Evolutionary conservation across 78 protist genomes (phyloP), one percentile per base, ranked within the genome.

Genomic region (Neovahlkampfia damariscottae): DNA sequence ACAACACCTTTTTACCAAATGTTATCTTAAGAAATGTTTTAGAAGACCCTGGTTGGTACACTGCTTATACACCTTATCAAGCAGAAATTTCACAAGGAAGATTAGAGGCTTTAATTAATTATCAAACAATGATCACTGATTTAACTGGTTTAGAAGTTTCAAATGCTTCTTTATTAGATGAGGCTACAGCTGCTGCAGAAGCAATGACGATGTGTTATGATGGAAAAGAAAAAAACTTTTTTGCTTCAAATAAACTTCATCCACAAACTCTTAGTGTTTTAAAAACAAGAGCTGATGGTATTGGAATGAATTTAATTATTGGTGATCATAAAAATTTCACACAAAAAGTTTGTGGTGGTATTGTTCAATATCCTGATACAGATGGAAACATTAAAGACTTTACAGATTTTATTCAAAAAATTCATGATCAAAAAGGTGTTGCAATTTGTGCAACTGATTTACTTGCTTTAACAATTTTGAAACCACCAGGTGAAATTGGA

Each of bases 1-100:
- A 84, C 84, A 83, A 50, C 68, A 85, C 95, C 30, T 31, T 88
- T 62, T 72, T 83, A 1, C 99, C 99, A 34, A 40, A 79, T 9
- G 98, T 93, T 30, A 91, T 96, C 74, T 89, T 89, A 76, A 83
- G 97, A 67, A 93, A 93, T 81, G 70, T 96, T 27, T 32, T 96
- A 66, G 96, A 96, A 78, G 91, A 90, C 78, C 98, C 99, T 32
- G 95, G 89, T n/a, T 96, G 99, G 99, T 96, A 96, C 91, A 96
- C 99, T 31, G 95, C 94, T 67, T 96, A 96, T 91, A 96, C 99
- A 7, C 99, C 99, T 30, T 96, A 96, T 85, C 99, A 96, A 81
- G 94, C 99, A 1, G 99, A 96, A 87, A 83, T 96, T 8, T 41
- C 96, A 8, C 99, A 95, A 82, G 98, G 97, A 29, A 90, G 99